Conservation (phyloP, 495 filamentous ascomycete genomes). For the Neurospora sp. region DNA sequence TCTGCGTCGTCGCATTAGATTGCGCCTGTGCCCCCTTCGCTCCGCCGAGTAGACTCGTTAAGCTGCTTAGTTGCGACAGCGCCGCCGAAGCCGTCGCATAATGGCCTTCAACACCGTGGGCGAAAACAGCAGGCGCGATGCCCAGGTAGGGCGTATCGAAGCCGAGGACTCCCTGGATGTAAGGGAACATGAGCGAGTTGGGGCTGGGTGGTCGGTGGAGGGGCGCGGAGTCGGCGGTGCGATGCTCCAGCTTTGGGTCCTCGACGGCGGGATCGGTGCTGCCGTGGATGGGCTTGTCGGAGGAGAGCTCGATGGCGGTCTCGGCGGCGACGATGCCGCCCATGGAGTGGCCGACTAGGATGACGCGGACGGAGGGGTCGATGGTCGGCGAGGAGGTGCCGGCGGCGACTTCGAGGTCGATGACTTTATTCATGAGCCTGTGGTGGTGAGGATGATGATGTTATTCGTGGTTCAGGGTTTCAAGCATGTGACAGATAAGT, state of each 20-base stretch:
- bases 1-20: constrained; percentile 13
- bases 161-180: constrained; percentile 76
- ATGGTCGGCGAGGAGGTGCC: constrained; percentile 78
- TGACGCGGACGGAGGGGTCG: constrained; percentile 74
- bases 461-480: not conserved
- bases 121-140: constrained; percentile 78
- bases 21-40: constrained; percentile 19
- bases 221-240: constrained; percentile 16
- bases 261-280: constrained; percentile 7
- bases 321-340: constrained; percentile 95
- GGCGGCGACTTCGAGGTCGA: constrained; percentile 82
- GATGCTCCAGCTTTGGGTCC: not conserved
- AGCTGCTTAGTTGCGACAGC: constrained; percentile 53
- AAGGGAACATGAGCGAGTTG: constrained; percentile 51
- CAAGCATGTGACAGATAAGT: not conserved
- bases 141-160: constrained; percentile 95
- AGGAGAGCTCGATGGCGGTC: constrained; percentile 56
- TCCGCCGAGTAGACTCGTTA: constrained; percentile 51
- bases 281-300: constrained; percentile 53
- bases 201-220: constrained; percentile 18
- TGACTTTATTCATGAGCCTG: constrained; percentile 84
- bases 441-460: not conserved
- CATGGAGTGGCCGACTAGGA: constrained; percentile 91
- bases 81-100: constrained; percentile 64
- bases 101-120: constrained; percentile 79